Evolutionary conservation across 2,329 filamentous ascomycete genomes (phyloP).

Genomic region (Paecilomyces sp.): DNA sequence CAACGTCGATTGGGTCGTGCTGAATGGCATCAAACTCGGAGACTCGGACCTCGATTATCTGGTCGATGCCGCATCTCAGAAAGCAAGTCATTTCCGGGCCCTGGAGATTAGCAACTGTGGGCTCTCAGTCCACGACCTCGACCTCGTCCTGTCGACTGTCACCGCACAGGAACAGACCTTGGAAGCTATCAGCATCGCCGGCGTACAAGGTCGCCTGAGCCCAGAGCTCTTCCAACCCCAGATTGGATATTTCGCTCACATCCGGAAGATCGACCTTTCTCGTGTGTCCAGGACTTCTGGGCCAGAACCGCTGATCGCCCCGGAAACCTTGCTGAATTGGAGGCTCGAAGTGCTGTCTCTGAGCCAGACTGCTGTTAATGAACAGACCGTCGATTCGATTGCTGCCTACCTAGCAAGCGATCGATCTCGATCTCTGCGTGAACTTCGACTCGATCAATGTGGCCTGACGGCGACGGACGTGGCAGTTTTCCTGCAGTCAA

Average conservation of each 20-base stretch:
- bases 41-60: constrained; percentile 62
- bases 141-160: constrained; percentile 58
- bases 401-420: constrained; percentile 56
- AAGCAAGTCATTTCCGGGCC: constrained; percentile 57
- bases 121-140: constrained; percentile 41
- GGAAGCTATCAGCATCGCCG: constrained; percentile 61
- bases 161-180: constrained; percentile 59
- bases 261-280: constrained; percentile 60
- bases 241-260: constrained; percentile 58
- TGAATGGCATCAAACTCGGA: constrained; percentile 63
- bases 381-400: constrained; percentile 58
- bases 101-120: constrained; percentile 60
- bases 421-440: constrained; percentile 53
- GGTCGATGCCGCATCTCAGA: constrained; percentile 61
- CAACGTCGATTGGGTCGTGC: constrained; percentile 62
- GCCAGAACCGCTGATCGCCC: constrained; percentile 55
- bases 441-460: constrained; percentile 60
- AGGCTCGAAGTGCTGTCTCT: constrained; percentile 58
- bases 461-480: constrained; percentile 59
- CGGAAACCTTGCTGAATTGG: constrained; percentile 62
- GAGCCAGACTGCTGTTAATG: constrained; percentile 56
- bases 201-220: constrained; percentile 58
- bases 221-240: constrained; percentile 59
- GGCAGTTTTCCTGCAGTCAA: constrained; percentile 57
- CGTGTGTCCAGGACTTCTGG: constrained; percentile 58